phyloP scores from a whole-genome alignment of 441 rosid genomes.

The Codiaeum variegatum region DNA sequence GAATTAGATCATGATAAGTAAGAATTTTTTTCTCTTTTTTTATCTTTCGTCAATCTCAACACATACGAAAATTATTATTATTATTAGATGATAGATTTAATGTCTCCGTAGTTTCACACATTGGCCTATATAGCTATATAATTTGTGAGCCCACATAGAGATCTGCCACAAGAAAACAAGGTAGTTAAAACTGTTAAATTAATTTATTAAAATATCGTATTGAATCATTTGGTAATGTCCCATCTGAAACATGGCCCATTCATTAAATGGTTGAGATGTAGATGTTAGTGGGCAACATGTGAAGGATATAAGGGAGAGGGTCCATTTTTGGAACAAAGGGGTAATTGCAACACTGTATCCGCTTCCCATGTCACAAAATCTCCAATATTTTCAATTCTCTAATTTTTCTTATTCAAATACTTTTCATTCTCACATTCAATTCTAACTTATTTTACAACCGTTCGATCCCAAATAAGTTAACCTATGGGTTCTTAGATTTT shows the following conservation, averaged over 20 bases:
- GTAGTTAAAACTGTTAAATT: conserved; percentile 18
- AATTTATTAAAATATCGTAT: neutral
- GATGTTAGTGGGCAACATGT: conserved; percentile 56
- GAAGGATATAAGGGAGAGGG: conserved; percentile 36
- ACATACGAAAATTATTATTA: neutral
- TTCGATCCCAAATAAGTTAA: neutral
- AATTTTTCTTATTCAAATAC: neutral
- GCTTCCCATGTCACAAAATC: conserved; percentile 10
- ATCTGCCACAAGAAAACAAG: conserved; percentile 16
- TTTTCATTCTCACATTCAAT: neutral
- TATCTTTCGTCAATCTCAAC: neutral
- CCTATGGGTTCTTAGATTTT: neutral
- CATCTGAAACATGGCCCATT: conserved; percentile 36
- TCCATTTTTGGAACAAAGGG: conserved; percentile 20
- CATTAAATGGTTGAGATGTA: conserved; percentile 39
- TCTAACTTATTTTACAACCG: neutral
- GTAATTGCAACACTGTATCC: neutral
- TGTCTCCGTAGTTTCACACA: conserved; percentile 1
- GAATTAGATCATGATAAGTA: conserved; percentile 16
- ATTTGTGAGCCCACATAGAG: conserved; percentile 21
- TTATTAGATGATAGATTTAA: conserved; percentile 23
- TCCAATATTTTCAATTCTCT: neutral
- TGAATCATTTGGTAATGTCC: conserved; percentile 34
- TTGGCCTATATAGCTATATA: neutral
- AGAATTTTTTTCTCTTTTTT: neutral